These are phyloP conservation scores for Agrocybe praecox DNA, from an alignment of 768 basidiomycete species.

Conservation along the genomic window DNA sequence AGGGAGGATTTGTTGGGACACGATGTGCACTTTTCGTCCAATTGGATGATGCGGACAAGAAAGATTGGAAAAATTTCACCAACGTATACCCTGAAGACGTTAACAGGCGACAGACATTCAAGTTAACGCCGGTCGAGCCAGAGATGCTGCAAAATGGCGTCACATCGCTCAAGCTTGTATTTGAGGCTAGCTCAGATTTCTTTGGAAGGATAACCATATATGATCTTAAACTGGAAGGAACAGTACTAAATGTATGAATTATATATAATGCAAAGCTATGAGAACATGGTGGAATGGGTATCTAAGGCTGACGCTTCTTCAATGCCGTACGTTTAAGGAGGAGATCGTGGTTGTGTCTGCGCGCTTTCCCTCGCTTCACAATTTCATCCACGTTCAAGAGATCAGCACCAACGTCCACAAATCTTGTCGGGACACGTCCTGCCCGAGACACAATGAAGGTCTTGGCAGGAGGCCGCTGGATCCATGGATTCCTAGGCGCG, in stretches of 20 bases:
- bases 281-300: slow-evolving; percentile 6
- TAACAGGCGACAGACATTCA: slow-evolving; percentile 72
- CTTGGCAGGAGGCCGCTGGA: slow-evolving; percentile 36
- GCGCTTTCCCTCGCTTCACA: slow-evolving; percentile 48
- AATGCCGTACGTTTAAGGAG: slow-evolving; percentile 16
- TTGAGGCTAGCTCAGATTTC: slow-evolving; percentile 84
- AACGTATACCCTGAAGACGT: slow-evolving; percentile 79
- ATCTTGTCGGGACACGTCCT: slow-evolving; percentile 60
- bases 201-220: slow-evolving; percentile 82
- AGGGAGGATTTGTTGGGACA: slow-evolving; percentile 85
- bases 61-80: slow-evolving; percentile 52
- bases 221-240: slow-evolving; percentile 52
- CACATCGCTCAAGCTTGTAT: slow-evolving; percentile 61
- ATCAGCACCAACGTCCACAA: slow-evolving; percentile 74
- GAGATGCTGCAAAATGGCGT: slow-evolving; percentile 33
- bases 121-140: slow-evolving; percentile 36
- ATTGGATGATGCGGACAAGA: slow-evolving; percentile 25
- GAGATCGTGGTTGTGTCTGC: slow-evolving; percentile 43
- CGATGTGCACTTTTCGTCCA: slow-evolving; percentile 53
- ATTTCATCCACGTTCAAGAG: slow-evolving; percentile 64
- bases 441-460: slow-evolving; percentile 38
- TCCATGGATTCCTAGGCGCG: slow-evolving; percentile 35
- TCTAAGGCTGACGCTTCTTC: slow-evolving; percentile 1
- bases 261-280: slow-evolving; percentile 1
- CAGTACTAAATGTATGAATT: slow-evolving; percentile 3